Evolutionary conservation across 495 filamentous ascomycete genomes (phyloP), one percentile per base, ranked within the genome.

Genomic region (Penicillium flavigenum): DNA sequence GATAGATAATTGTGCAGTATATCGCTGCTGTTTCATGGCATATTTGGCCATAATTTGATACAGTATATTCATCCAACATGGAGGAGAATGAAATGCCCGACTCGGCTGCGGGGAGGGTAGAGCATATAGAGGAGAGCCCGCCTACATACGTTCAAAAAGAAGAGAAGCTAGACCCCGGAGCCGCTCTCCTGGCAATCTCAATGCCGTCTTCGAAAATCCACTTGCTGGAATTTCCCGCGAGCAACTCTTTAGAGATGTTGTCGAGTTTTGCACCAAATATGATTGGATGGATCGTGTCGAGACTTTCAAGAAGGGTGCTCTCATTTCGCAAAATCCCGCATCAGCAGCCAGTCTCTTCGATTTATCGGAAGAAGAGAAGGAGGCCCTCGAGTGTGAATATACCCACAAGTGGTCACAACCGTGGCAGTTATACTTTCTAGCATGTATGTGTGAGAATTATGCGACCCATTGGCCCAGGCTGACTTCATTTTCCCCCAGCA

Each of bases 361-460:
- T 34, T 66, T 86, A 20, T 67, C 59, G 5, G 75, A 80, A 4
- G 66, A 71, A 1, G 82, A 86, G 43, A 76, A 65, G 47, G 59
- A 71, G 17, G 63, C 65, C 14, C 56, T 86, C 11, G 56, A 59
- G 9, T 68, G 76, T 6, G 83, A 86, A 61, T 63, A 71, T 45
- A 72, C 75, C 1, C 80, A 85, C 52, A 80, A 80, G 55, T 86
- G 84, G 84, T 68, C 72, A 24, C 78, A 84, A 47, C 83, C 84
- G 31, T 77, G 67, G 69, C 63, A 68, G 59, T 72, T 86, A 1
- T 86, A 84, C 64, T 83, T 80, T 57, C 72, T 85, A 26, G 77
- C 81, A 48, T 68, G 69, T 84, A 58, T 69, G 79, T 68, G 56
- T 0, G n/a, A 10, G 29, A 16, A 2, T 42, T 1, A 5, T 7